Conservation (phyloP, 768 basidiomycete genomes). For the Amanita molliuscula region DNA sequence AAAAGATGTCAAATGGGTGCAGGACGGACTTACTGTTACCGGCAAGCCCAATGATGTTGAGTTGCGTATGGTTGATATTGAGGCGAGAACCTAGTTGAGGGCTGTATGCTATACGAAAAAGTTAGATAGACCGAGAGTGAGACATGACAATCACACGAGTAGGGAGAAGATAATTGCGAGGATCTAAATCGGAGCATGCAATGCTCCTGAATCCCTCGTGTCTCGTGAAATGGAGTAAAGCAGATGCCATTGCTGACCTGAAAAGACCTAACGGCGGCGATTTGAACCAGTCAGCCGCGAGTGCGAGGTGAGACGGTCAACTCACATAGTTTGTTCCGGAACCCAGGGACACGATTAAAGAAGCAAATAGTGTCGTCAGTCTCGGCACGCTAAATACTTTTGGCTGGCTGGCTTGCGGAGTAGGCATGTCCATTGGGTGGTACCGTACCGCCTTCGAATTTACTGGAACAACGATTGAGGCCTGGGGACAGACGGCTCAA, state of each 20-base stretch:
- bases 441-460: not conserved
- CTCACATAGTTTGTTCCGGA: conserved; percentile 73
- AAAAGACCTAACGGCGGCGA: conserved; percentile 23
- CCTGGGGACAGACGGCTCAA: too few species aligned
- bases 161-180: not conserved
- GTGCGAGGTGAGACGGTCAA: conserved; percentile 5
- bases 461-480: too few species aligned
- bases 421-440: not conserved
- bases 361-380: conserved; percentile 39
- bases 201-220: not conserved
- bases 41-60: conserved; percentile 74
- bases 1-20: not conserved
- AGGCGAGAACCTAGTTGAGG: conserved; percentile 79
- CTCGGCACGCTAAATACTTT: conserved; percentile 27
- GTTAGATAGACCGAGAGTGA: not conserved
- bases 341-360: conserved; percentile 48
- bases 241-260: conserved; percentile 20
- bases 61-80: conserved; percentile 64
- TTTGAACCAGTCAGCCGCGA: not conserved
- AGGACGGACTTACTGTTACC: conserved; percentile 48
- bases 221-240: not conserved
- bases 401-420: not conserved
- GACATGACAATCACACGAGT: not conserved
- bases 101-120: conserved; percentile 50
- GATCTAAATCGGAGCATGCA: too few species aligned